Percentiles rank a stretch among this genome's conserved stretches.
These are phyloP conservation scores for Vitis hybrid DNA, from an alignment of 177 flowering plant genomes.

Conservation along the genomic window DNA sequence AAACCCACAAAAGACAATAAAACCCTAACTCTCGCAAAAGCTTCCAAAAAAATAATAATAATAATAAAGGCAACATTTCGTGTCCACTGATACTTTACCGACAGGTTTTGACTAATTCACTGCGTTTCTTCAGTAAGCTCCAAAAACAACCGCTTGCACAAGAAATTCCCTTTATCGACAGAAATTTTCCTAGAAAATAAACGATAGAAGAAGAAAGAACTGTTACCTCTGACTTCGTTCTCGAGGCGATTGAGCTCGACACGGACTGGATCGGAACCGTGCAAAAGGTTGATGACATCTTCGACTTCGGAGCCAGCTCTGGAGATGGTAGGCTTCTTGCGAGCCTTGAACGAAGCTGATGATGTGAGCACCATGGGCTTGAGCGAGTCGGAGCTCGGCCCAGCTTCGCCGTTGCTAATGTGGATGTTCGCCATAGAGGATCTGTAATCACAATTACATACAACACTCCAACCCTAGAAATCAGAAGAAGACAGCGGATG, in stretches of 20 bases:
- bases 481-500: background rate
- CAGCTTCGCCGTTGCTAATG: constrained; percentile 17
- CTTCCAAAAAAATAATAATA: too few species aligned
- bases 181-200: background rate
- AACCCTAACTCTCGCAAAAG: too few species aligned
- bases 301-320: constrained; percentile 48
- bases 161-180: too few species aligned
- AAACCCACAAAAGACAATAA: too few species aligned
- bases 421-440: constrained; percentile 19
- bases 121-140: too few species aligned
- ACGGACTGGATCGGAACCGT: constrained; percentile 75
- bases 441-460: constrained; percentile 7
- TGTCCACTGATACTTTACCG: too few species aligned
- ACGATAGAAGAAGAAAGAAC: background rate
- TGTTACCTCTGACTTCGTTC: constrained; percentile 62
- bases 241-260: constrained; percentile 74
- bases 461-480: background rate
- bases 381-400: constrained; percentile 6
- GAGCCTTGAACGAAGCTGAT: constrained; percentile 36
- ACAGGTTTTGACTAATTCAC: too few species aligned
- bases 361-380: constrained; percentile 18
- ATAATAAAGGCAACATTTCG: too few species aligned
- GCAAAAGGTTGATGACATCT: constrained; percentile 54
- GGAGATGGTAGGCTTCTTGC: constrained; percentile 26
- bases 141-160: too few species aligned